Conservation (phyloP, 2,329 filamentous ascomycete species). For the Curvularia spicifera region DNA sequence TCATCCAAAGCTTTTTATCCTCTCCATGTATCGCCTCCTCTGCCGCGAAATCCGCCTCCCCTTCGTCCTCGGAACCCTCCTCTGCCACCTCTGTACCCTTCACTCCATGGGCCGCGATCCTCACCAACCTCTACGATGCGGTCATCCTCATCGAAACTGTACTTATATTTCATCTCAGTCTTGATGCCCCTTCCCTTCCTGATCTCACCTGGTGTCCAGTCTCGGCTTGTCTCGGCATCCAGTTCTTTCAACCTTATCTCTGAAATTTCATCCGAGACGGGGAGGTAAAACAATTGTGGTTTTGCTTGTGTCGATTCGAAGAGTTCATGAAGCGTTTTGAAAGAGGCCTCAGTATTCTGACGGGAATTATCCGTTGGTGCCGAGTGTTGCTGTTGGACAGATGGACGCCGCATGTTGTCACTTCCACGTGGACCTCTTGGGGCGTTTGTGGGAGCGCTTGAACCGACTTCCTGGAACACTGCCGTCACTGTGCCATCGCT, state of each 20-base stretch:
- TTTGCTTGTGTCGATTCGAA: conserved; percentile 67
- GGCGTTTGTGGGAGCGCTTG: conserved; percentile 32
- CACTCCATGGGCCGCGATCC: conserved; percentile 41
- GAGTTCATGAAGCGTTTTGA: conserved; percentile 64
- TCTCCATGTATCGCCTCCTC: conserved; percentile 10
- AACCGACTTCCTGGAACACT: conserved; percentile 45
- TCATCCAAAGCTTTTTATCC: neutral
- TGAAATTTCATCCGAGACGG: conserved; percentile 69
- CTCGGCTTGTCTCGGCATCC: conserved; percentile 52
- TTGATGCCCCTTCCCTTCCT: conserved; percentile 41
- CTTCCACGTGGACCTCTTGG: conserved; percentile 31
- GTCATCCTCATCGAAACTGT: conserved; percentile 54
- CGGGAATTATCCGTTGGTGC: conserved; percentile 19
- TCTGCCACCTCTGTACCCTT: conserved; percentile 24
- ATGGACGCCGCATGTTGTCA: conserved; percentile 12
- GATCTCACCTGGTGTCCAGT: conserved; percentile 48
- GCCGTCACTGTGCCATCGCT: conserved; percentile 30
- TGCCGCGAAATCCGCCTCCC: conserved; percentile 8
- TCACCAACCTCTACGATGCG: conserved; percentile 52
- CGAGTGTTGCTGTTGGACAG: conserved; percentile 6
- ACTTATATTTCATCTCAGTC: conserved; percentile 45
- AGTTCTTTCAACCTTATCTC: conserved; percentile 69
- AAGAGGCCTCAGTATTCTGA: conserved; percentile 44
- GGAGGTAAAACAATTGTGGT: conserved; percentile 69
- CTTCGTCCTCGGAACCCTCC: conserved; percentile 13